Evolutionary conservation across 129 eudicot genomes (phyloP), one percentile per base, ranked within the genome.

Genomic region (Flaveria robusta): DNA sequence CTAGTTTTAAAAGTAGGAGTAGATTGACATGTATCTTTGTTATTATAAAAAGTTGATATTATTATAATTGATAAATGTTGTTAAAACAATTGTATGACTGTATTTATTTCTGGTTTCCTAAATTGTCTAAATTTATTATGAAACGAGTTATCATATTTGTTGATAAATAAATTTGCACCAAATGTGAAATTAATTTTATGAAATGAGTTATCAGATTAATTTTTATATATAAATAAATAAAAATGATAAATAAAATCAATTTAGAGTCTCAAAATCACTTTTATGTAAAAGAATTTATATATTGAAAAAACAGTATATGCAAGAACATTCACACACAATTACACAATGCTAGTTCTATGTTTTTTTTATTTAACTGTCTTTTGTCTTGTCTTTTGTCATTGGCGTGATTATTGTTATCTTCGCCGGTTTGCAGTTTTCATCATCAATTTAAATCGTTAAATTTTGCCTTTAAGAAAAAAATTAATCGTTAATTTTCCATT

Each of bases 341-440:
- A n/a, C 65, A 58, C 66, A 60, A 23, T 60, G 66, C 66, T 60
- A 60, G 66, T 26, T 60, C 41, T 22, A 24, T 11, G 41, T 60
- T 24, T 4, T 11, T 60, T 60, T 12, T 41, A 60, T 23, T 60
- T 12, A 26, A 4, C 27, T 26, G 10, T 60, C 66, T 60, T 60
- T 60, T 60, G 19, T 60, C 7, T 60, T 60, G 41, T 60, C 15
- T 4, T 60, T 39, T 60, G 34, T 37, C 10, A 4, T 13, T 60
- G 9, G 10, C 66, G 24, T 60, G 18, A 60, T 60, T 26, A 24
- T 60, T 60, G 66, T 60, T 59, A 26, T 26, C 66, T 60, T 60
- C 66, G 41, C 18, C 66, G 66, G 66, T 60, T 23, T 26, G 34
- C 27, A 22, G 64, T 56, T 56, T 56, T 56, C 14, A 24, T 60